phyloP scores from a whole-genome alignment of 2,329 filamentous ascomycete genomes.

The Clonostachys byssicola region DNA sequence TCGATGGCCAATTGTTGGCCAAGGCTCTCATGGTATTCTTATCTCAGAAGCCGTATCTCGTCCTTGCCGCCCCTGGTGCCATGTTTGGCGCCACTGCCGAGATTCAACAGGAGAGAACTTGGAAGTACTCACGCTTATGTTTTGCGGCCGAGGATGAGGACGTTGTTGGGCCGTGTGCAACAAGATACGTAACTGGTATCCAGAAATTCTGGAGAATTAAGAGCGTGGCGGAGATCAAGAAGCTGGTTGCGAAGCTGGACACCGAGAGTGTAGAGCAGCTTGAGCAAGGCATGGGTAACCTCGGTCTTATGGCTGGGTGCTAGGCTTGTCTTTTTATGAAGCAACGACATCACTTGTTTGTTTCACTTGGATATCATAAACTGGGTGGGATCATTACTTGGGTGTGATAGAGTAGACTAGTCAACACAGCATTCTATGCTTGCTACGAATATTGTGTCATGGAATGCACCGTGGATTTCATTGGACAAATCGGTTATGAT shows the following conservation, averaged over 20 bases:
- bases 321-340: constrained; percentile 6
- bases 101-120: constrained; percentile 54
- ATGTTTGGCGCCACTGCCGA: constrained; percentile 69
- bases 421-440: constrained; percentile 1
- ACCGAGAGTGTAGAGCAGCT: constrained; percentile 6
- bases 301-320: constrained; percentile 21
- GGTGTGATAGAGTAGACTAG: neutral
- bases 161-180: constrained; percentile 57
- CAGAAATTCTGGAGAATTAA: constrained; percentile 76
- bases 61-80: constrained; percentile 65
- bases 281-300: constrained; percentile 16
- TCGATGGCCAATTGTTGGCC: constrained; percentile 52
- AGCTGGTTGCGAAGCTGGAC: constrained; percentile 39
- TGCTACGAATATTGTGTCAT: neutral
- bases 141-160: constrained; percentile 81
- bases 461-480: too few relatives aligned
- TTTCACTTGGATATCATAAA: too few relatives aligned
- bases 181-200: constrained; percentile 64
- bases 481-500: neutral
- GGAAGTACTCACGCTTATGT: constrained; percentile 73
- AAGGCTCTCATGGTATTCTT: constrained; percentile 68
- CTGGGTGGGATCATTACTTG: too few relatives aligned
- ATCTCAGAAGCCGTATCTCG: constrained; percentile 63
- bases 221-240: constrained; percentile 60
- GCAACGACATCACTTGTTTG: neutral